phyloP scores from a whole-genome alignment of 2,329 filamentous ascomycete species.

The Sporothrix schenckii region DNA sequence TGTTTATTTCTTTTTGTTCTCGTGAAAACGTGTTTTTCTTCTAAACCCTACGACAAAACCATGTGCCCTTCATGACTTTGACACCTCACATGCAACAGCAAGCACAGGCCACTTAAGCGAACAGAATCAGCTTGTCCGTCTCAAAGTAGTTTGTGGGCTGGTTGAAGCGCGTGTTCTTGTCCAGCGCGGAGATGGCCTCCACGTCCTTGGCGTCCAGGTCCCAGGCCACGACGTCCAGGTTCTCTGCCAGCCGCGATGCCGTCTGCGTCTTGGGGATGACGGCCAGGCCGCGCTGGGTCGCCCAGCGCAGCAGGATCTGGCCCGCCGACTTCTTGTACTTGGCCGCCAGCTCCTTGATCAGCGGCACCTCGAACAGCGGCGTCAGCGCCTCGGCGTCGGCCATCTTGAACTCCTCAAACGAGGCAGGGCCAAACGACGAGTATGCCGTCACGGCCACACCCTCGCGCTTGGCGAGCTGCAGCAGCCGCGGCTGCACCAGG shows the following conservation, averaged over 20 bases:
- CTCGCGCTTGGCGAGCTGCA: conserved; percentile 69
- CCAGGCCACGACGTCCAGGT: conserved; percentile 60
- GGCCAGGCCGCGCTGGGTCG: conserved; percentile 77
- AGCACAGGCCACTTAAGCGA: conserved; percentile 48
- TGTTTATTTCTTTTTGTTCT: conserved; percentile 3
- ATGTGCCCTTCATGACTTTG: neutral
- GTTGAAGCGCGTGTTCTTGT: conserved; percentile 63
- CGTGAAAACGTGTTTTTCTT: neutral
- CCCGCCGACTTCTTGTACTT: conserved; percentile 74
- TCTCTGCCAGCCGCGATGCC: conserved; percentile 53
- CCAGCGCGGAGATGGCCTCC: conserved; percentile 57
- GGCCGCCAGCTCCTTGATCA: conserved; percentile 65
- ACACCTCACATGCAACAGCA: too few species aligned
- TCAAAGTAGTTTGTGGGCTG: conserved; percentile 58
- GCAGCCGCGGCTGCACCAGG: conserved; percentile 72
- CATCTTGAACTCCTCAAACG: conserved; percentile 77
- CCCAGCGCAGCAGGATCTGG: conserved; percentile 84
- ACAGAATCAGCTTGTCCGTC: conserved; percentile 61
- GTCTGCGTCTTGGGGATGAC: conserved; percentile 74
- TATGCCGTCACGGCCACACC: conserved; percentile 79
- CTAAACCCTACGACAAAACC: neutral
- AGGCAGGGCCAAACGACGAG: conserved; percentile 78
- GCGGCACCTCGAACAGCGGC: conserved; percentile 69
- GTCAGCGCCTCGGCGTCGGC: conserved; percentile 60
- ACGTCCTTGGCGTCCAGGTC: conserved; percentile 59